Base-by-base conservation (phyloP, 2,329 filamentous ascomycete species). In the Xylariaceae sp. region DNA sequence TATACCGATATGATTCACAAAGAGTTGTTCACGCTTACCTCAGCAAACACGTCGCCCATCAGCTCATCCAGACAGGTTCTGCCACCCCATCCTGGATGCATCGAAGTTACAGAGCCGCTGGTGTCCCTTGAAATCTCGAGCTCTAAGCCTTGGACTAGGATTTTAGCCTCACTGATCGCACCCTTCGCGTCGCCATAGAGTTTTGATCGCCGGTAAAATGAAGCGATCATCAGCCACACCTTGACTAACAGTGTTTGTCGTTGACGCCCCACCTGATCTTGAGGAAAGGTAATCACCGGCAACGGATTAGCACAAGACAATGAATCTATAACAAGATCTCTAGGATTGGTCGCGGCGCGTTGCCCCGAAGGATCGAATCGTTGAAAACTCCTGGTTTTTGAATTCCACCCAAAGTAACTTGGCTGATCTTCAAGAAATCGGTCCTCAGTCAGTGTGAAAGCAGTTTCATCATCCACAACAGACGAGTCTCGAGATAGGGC, bases 141-240 rank as follows among this genome's bases (percentile, higher is more conserved):
- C 69, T 96, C 90, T 11, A 96, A 78, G 0, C 73, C 75, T 58
- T 87, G 78, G 1, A 90, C 85, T 34, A 96, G 78, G 65, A 88
- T 89, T 53, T 84, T 79, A 1, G 93, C 94, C 74, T 97, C 94
- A 11, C 84, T 79, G 28, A 92, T 82, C 6, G 93, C 90, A 47
- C 86, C 89, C 60, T 82, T 83, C 12, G 89, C 85, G 67, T 97
- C 93, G 17, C 92, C 87, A 50, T 84, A 83, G 74, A 95, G 84
- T 9, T 81, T 82, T 7, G 93, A 90, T 48, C 90, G 83, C 28
- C 90, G 83, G 66, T 97, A 99, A 58, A 97, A 86, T 0, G 88
- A 88, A 2, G 90, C 88, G 55, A 97, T 90, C 66, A 94, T 87
- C 9, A 97, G 77, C 94, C 94, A 99, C 31, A 97, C 85, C 59